These are phyloP conservation scores for Basidiobolus meristosporus DNA, from an alignment of 371 early-diverging fungal genomes.

Conservation along the genomic window DNA sequence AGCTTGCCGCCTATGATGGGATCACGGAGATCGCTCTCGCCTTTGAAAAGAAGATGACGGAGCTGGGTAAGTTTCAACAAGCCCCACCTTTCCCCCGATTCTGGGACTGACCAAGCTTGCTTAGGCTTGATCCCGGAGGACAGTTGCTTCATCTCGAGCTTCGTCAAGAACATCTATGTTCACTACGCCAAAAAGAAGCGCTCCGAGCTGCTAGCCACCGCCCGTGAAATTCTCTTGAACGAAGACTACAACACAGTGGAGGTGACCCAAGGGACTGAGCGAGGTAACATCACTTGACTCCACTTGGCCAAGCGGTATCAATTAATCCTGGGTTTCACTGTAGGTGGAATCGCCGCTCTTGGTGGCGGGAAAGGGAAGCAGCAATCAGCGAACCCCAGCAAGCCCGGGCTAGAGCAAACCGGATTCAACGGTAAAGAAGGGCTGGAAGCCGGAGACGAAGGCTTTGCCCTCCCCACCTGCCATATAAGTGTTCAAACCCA, in stretches of 20 bases:
- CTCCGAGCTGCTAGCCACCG: slow-evolving; percentile 12
- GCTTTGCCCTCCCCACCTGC: slow-evolving; percentile 13
- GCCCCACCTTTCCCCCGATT: background rate
- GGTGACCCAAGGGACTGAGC: no score
- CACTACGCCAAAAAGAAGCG: slow-evolving; percentile 13
- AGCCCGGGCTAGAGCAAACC: no score
- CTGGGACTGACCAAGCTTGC: background rate
- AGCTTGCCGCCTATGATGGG: background rate
- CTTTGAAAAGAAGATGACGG: slow-evolving; percentile 1
- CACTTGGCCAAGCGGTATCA: no score
- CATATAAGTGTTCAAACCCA: slow-evolving; percentile 25
- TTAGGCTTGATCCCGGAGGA: background rate
- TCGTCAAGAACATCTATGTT: slow-evolving; percentile 1
- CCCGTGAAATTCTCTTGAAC: slow-evolving; percentile 14
- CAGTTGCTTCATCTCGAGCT: background rate
- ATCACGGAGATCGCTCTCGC: no score
- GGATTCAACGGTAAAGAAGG: slow-evolving; percentile 4
- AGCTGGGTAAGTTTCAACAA: background rate
- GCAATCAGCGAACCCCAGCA: no score
- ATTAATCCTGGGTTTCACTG: no score
- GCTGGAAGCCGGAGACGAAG: slow-evolving; percentile 3
- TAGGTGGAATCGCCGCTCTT: no score
- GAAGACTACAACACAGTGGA: slow-evolving; percentile 24
- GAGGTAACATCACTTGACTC: no score
- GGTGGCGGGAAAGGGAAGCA: no score